Evolutionary conservation across 345 rosid species (phyloP).

Genomic region (Pugionium dolabratum): DNA sequence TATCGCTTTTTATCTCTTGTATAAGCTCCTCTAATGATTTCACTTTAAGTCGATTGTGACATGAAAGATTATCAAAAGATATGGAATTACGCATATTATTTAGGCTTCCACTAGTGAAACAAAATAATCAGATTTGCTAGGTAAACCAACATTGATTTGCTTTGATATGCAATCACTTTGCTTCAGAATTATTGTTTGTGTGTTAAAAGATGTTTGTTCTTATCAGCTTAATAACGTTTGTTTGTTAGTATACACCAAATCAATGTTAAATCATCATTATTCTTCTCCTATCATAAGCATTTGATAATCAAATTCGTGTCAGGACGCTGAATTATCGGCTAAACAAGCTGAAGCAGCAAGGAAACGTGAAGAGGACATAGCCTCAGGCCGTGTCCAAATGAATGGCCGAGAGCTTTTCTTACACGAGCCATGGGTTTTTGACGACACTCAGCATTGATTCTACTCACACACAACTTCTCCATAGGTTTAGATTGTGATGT

Average conservation of each 20-base stretch:
- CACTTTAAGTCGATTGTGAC: background rate
- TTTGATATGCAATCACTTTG: background rate
- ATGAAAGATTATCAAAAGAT: background rate
- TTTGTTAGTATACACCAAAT: no score
- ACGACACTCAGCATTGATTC: slow-evolving; percentile 56
- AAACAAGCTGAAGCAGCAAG: slow-evolving; percentile 74
- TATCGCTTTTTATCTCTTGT: background rate
- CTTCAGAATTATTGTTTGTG: background rate
- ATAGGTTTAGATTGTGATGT: background rate
- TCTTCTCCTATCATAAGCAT: background rate
- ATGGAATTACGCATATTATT: background rate
- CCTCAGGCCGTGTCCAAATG: slow-evolving; percentile 71
- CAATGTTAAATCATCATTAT: background rate
- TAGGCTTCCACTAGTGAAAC: background rate
- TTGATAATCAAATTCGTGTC: background rate
- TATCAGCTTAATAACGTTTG: background rate
- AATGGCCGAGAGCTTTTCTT: slow-evolving; percentile 88
- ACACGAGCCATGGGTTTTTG: slow-evolving; percentile 83
- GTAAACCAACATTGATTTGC: background rate
- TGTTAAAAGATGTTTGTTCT: background rate
- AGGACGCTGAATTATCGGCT: slow-evolving; percentile 69
- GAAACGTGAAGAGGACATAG: slow-evolving; percentile 80
- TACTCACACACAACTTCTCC: slow-evolving; percentile 9
- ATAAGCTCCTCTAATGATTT: background rate
- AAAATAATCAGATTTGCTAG: background rate